These are phyloP conservation scores for Lachancea cidri DNA, from an alignment of 805 yeast species.

Conservation along the genomic window DNA sequence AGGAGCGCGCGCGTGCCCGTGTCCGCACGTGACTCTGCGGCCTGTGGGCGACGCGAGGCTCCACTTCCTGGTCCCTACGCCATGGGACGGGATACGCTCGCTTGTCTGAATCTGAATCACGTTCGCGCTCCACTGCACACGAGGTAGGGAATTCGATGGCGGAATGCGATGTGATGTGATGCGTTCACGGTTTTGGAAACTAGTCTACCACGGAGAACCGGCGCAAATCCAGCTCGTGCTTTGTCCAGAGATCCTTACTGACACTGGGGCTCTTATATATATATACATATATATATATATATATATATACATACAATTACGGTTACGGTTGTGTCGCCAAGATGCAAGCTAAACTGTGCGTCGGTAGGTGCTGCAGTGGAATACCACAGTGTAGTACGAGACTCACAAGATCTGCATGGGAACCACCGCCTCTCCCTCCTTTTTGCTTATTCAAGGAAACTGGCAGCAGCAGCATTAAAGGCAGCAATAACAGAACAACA, in stretches of 20 bases:
- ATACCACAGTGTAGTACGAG: not conserved
- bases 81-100: not conserved
- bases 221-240: not conserved
- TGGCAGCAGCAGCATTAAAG: not conserved
- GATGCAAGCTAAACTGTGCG: not conserved
- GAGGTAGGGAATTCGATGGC: not conserved
- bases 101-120: not conserved
- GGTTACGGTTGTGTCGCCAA: not conserved
- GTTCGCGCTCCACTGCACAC: not conserved
- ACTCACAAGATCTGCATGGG: not conserved
- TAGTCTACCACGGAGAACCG: not conserved
- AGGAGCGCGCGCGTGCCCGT: slow-evolving; percentile 6
- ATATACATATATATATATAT: too few relatives aligned
- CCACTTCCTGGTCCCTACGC: not conserved
- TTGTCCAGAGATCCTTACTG: not conserved
- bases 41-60: not conserved
- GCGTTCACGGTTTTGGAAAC: not conserved
- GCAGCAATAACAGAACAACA: too few relatives aligned
- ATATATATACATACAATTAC: too few relatives aligned
- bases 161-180: not conserved
- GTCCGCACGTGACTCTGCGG: not conserved
- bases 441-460: not conserved
- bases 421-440: not conserved
- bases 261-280: not conserved
- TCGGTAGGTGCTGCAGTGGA: not conserved